A percentile compares a stretch with the other conserved stretches of the same genome.
Conservation (phyloP, 2,329 filamentous ascomycete genomes). For the Lithohypha guttulata region DNA sequence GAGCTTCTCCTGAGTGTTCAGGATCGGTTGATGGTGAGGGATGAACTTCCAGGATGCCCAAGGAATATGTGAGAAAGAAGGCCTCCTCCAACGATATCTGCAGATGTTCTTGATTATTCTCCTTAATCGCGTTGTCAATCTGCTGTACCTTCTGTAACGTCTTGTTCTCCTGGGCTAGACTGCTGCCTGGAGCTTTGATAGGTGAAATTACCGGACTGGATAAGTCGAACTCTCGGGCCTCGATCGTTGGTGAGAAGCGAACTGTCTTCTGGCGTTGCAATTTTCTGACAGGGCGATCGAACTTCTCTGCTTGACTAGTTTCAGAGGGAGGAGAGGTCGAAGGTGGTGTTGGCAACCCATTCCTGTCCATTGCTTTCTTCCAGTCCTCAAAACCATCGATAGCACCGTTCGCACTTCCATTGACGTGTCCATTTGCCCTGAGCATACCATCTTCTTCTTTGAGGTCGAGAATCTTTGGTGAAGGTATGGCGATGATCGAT, state of each 20-base stretch:
- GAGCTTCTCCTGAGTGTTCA: slow-evolving; percentile 28
- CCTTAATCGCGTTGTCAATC: slow-evolving; percentile 20
- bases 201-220: slow-evolving; percentile 22
- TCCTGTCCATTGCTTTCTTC: slow-evolving; percentile 19
- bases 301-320: slow-evolving; percentile 14
- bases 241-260: slow-evolving; percentile 57
- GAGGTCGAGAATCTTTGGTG: neutral
- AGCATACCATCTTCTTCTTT: slow-evolving; percentile 11
- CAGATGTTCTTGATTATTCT: slow-evolving; percentile 64
- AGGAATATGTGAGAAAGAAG: slow-evolving; percentile 74
- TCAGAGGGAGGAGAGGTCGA: slow-evolving; percentile 21
- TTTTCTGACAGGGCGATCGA: slow-evolving; percentile 10
- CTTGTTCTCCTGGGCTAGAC: slow-evolving; percentile 10
- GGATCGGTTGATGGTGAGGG: slow-evolving; percentile 2
- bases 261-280: slow-evolving; percentile 47
- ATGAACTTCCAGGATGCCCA: slow-evolving; percentile 60
- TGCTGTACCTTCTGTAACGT: neutral
- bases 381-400: slow-evolving; percentile 20
- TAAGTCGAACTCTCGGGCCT: slow-evolving; percentile 49
- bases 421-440: slow-evolving; percentile 10
- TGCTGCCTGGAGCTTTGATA: slow-evolving; percentile 18
- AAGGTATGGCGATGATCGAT: neutral
- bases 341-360: slow-evolving; percentile 22
- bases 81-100: slow-evolving; percentile 84
- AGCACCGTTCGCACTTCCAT: slow-evolving; percentile 7